These are phyloP conservation scores for Penicillium paneum DNA, from an alignment of 2,329 filamentous ascomycete species.

Conservation along the genomic window DNA sequence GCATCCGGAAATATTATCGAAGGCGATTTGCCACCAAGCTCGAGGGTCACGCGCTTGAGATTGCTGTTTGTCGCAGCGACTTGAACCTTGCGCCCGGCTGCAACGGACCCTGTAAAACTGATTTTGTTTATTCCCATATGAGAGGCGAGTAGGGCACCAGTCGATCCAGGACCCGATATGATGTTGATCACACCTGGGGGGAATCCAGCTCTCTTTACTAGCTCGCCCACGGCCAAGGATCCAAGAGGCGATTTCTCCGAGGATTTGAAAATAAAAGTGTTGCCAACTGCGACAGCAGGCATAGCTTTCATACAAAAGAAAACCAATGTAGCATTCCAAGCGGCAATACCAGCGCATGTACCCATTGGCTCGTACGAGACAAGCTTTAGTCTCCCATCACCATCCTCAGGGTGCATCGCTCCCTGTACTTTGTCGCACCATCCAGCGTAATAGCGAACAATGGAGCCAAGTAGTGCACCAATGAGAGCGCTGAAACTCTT, in stretches of 20 bases:
- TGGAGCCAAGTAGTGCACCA: not conserved
- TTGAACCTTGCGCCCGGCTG: conserved; percentile 57
- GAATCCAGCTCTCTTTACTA: conserved; percentile 58
- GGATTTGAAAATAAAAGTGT: conserved; percentile 61
- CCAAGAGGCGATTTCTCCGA: conserved; percentile 64
- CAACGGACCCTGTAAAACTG: conserved; percentile 59
- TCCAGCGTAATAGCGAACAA: conserved; percentile 6
- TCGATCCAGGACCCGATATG: conserved; percentile 60
- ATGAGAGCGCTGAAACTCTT: no score
- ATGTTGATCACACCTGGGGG: conserved; percentile 41
- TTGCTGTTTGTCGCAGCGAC: conserved; percentile 59
- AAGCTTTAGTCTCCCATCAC: conserved; percentile 1
- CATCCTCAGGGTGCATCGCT: not conserved
- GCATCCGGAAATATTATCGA: conserved; percentile 61
- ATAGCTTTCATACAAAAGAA: conserved; percentile 82
- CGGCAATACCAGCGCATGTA: conserved; percentile 81
- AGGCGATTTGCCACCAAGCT: conserved; percentile 63
- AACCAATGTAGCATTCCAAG: conserved; percentile 80
- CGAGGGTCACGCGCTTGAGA: conserved; percentile 63
- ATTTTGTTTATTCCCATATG: conserved; percentile 63
- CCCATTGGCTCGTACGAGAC: conserved; percentile 66
- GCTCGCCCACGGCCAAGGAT: conserved; percentile 55
- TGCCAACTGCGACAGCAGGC: conserved; percentile 61
- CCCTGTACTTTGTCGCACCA: conserved; percentile 9
- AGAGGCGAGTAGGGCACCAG: conserved; percentile 62